Percentiles rank a stretch among this genome's conserved stretches.
Evolutionary conservation across 345 rosid species (phyloP).

Genomic region (Linum trigynum): DNA sequence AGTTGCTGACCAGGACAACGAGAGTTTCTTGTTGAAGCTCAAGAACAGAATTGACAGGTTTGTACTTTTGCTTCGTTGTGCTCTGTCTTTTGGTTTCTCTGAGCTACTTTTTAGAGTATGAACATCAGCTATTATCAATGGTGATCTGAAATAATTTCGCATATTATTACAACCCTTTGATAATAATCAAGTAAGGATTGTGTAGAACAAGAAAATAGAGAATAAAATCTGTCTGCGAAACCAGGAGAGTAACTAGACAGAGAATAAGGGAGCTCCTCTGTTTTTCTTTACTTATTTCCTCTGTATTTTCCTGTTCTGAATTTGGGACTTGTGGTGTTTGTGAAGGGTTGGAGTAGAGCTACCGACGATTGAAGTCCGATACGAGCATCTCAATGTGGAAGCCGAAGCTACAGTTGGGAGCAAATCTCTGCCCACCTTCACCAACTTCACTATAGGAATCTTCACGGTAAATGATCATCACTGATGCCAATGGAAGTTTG

Average conservation of each 20-base stretch:
- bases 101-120: too few relatives aligned
- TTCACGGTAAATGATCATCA: not conserved
- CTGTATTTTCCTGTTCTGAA: not conserved
- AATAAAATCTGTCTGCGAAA: too few relatives aligned
- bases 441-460: not conserved
- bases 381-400: conserved; percentile 3
- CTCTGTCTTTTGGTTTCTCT: too few relatives aligned
- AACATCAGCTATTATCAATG: too few relatives aligned
- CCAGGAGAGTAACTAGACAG: too few relatives aligned
- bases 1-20: not conserved
- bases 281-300: too few relatives aligned
- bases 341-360: conserved; percentile 6
- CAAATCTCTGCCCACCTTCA: not conserved
- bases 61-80: not conserved
- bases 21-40: conserved; percentile 2
- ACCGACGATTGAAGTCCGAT: conserved; percentile 2
- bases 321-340: too few relatives aligned
- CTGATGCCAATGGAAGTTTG: not conserved
- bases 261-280: too few relatives aligned
- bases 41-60: conserved; percentile 5
- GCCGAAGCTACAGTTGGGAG: not conserved
- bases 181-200: too few relatives aligned
- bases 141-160: too few relatives aligned
- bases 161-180: too few relatives aligned
- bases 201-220: too few relatives aligned